Evolutionary conservation across 177 flowering plant species (phyloP).

Genomic region (Vitis hybrid): DNA sequence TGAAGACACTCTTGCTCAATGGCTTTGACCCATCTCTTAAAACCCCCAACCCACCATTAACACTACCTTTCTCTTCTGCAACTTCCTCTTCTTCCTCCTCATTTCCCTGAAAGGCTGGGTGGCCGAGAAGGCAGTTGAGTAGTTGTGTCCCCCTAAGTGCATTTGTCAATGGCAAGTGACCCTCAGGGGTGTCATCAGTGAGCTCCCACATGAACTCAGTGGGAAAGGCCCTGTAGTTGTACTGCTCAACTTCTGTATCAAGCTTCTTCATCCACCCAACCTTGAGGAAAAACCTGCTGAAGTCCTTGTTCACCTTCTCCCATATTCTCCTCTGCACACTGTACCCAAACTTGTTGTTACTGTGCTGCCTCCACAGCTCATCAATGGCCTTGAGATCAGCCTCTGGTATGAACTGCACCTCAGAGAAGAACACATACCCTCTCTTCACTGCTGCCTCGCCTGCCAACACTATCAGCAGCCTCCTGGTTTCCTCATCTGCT

Average conservation of each 20-base stretch:
- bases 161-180: conserved; percentile 90
- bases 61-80: conserved; percentile 6
- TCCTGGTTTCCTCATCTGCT: conserved; percentile 95
- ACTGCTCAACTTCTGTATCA: conserved; percentile 82
- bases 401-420: conserved; percentile 70
- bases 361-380: conserved; percentile 65
- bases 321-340: conserved; percentile 79
- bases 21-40: conserved; percentile 32
- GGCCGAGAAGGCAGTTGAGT: conserved; percentile 53
- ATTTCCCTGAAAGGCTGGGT: conserved; percentile 64
- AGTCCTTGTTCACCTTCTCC: conserved; percentile 60
- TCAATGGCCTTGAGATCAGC: conserved; percentile 65
- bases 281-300: conserved; percentile 65
- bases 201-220: conserved; percentile 85
- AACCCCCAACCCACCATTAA: conserved; percentile 5
- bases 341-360: conserved; percentile 73
- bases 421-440: conserved; percentile 96
- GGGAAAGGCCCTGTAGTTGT: conserved; percentile 82
- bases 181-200: conserved; percentile 68
- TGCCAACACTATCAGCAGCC: conserved; percentile 75
- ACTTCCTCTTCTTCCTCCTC: conserved; percentile 25
- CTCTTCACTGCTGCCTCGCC: conserved; percentile 77
- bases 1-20: conserved; percentile 31
- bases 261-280: conserved; percentile 99
- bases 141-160: conserved; percentile 87